Evolutionary conservation across 768 basidiomycete genomes (phyloP).

Genomic region (Trametes maxima): DNA sequence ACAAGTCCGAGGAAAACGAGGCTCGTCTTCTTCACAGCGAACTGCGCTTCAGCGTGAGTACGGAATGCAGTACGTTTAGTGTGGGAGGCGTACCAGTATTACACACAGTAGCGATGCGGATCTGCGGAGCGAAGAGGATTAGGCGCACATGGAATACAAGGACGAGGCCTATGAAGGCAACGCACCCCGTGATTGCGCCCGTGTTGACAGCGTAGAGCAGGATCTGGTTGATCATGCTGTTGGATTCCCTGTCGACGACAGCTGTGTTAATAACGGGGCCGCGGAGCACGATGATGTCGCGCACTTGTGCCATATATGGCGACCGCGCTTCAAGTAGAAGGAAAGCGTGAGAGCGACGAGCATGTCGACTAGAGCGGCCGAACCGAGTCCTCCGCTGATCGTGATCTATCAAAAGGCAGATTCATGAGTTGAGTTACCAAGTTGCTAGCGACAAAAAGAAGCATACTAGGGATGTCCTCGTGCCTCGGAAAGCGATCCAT

Average conservation of each 20-base stretch:
- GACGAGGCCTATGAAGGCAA: too few species aligned
- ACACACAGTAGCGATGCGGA: slow-evolving; percentile 17
- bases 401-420: not conserved
- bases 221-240: slow-evolving; percentile 18
- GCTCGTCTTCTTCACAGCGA: slow-evolving; percentile 18
- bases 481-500: slow-evolving; percentile 4
- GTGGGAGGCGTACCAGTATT: slow-evolving; percentile 3
- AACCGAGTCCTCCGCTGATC: slow-evolving; percentile 19
- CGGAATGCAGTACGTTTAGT: not conserved
- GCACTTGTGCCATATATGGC: slow-evolving; percentile 4
- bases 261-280: not conserved
- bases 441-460: too few species aligned
- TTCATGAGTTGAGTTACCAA: not conserved
- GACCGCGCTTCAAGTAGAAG: slow-evolving; percentile 13
- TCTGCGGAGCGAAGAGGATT: not conserved
- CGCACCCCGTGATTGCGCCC: slow-evolving; percentile 18
- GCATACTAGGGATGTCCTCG: slow-evolving; percentile 9
- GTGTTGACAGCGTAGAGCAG: slow-evolving; percentile 21
- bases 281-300: not conserved
- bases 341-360: slow-evolving; percentile 19
- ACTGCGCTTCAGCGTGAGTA: not conserved
- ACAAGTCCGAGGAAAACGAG: slow-evolving; percentile 21
- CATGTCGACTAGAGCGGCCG: slow-evolving; percentile 20
- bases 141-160: not conserved
- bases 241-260: slow-evolving; percentile 5